Evolutionary conservation across 352 stramenopile species (phyloP).

Genomic region (Globisporangium carolinianum): DNA sequence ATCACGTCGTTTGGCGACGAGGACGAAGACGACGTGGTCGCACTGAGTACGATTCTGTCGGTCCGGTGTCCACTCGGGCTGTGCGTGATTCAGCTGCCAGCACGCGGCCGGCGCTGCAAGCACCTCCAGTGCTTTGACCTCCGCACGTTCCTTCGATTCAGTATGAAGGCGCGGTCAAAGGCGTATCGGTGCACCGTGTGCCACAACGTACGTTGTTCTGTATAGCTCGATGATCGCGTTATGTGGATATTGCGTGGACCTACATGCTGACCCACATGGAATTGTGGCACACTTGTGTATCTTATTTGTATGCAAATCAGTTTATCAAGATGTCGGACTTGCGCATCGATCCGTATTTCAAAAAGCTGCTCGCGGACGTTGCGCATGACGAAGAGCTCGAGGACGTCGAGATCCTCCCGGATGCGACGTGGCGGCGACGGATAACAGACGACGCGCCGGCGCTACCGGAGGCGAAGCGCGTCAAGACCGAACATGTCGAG

Average conservation of each 20-base stretch:
- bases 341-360: conserved; percentile 86
- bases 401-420: conserved; percentile 87
- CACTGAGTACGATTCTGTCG: conserved; percentile 84
- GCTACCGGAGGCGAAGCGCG: conserved; percentile 35
- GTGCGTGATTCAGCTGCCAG: conserved; percentile 85
- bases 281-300: background rate
- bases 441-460: conserved; percentile 37
- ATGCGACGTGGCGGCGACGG: conserved; percentile 75
- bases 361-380: conserved; percentile 81
- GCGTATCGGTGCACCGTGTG: conserved; percentile 90
- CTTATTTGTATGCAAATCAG: conserved; percentile 15
- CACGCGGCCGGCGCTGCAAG: conserved; percentile 86
- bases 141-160: conserved; percentile 88
- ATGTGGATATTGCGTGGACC: no score
- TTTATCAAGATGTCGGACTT: conserved; percentile 89
- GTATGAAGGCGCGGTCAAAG: conserved; percentile 80
- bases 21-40: conserved; percentile 79
- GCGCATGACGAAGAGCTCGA: conserved; percentile 78
- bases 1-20: conserved; percentile 76
- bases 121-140: conserved; percentile 97
- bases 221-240: background rate
- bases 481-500: conserved; percentile 38
- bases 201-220: conserved; percentile 60
- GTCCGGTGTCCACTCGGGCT: conserved; percentile 84
- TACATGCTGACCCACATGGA: background rate